Evolutionary conservation across 2,329 filamentous ascomycete species (phyloP).

Genomic region (Chaetomiaceae sp.): DNA sequence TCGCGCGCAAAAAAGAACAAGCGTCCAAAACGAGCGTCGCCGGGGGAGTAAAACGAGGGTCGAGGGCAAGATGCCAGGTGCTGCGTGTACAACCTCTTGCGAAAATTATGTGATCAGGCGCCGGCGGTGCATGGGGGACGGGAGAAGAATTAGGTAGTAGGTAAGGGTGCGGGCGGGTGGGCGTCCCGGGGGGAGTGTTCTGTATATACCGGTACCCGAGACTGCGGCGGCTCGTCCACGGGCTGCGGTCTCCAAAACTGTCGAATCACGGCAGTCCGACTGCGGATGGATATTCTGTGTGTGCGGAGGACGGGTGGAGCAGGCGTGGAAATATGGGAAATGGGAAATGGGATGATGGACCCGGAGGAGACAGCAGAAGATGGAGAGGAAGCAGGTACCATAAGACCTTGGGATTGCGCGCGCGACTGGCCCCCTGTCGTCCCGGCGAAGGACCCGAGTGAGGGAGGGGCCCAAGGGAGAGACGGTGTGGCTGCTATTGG

Average conservation of each 20-base stretch:
- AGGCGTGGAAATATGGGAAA: neutral
- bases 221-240: slow-evolving; percentile 20
- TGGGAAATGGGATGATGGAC: neutral
- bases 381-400: slow-evolving; percentile 7
- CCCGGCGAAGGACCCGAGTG: slow-evolving; percentile 2
- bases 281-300: slow-evolving; percentile 6
- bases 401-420: slow-evolving; percentile 4
- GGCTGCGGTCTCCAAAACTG: slow-evolving; percentile 4
- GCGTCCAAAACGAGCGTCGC: slow-evolving; percentile 23
- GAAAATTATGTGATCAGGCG: neutral
- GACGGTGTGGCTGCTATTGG: slow-evolving; percentile 1
- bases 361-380: neutral
- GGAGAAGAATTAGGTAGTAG: no score
- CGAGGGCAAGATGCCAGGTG: slow-evolving; percentile 13
- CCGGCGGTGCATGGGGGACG: neutral
- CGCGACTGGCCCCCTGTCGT: neutral
- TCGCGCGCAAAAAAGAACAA: neutral
- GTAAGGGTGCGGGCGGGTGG: slow-evolving; percentile 3
- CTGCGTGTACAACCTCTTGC: neutral
- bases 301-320: slow-evolving; percentile 9
- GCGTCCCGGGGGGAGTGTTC: slow-evolving; percentile 8
- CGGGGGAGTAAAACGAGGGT: slow-evolving; percentile 18
- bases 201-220: slow-evolving; percentile 17
- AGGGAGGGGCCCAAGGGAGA: neutral
- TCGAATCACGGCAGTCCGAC: slow-evolving; percentile 7